A percentile compares a stretch with the other conserved stretches of the same genome.
Evolutionary conservation across 495 filamentous ascomycete genomes (phyloP).

Genomic region (Xylaria intraflava): DNA sequence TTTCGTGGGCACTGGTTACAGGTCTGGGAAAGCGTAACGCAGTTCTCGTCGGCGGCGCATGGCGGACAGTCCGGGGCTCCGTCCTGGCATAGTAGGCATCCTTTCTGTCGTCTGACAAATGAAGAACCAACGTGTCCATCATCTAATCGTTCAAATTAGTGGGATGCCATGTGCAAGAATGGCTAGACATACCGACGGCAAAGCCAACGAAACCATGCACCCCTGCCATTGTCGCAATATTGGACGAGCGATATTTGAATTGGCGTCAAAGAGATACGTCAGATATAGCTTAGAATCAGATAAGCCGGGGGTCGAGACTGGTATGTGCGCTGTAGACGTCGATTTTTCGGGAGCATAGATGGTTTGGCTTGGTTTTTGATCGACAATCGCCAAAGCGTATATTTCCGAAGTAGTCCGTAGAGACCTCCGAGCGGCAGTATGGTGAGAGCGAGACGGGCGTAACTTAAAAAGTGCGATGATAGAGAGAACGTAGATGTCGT

Average conservation of each 20-base stretch:
- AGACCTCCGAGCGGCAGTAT: not conserved
- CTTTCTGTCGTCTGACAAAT: conserved; percentile 23
- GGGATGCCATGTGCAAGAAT: not conserved
- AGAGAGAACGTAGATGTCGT: conserved; percentile 15
- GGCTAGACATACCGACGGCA: conserved; percentile 19
- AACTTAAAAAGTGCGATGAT: conserved; percentile 7
- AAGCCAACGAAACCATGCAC: conserved; percentile 29
- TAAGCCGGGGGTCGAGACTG: conserved; percentile 2
- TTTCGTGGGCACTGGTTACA: conserved; percentile 34
- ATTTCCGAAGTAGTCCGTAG: not conserved
- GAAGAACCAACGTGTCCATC: conserved; percentile 18
- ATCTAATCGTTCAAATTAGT: conserved; percentile 17
- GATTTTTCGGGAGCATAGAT: not conserved
- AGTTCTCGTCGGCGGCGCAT: conserved; percentile 39
- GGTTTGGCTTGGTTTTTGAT: not conserved
- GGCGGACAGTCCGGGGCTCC: conserved; percentile 38
- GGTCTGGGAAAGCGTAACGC: conserved; percentile 29
- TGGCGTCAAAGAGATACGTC: not conserved
- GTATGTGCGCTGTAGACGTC: conserved; percentile 5
- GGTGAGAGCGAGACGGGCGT: not conserved
- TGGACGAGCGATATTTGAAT: not conserved
- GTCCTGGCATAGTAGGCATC: conserved; percentile 25
- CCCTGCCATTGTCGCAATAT: conserved; percentile 18
- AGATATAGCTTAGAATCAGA: conserved; percentile 1
- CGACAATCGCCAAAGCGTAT: not conserved